These are phyloP conservation scores for Prunus mira DNA, from an alignment of 306 rosid genomes.

Conservation along the genomic window DNA sequence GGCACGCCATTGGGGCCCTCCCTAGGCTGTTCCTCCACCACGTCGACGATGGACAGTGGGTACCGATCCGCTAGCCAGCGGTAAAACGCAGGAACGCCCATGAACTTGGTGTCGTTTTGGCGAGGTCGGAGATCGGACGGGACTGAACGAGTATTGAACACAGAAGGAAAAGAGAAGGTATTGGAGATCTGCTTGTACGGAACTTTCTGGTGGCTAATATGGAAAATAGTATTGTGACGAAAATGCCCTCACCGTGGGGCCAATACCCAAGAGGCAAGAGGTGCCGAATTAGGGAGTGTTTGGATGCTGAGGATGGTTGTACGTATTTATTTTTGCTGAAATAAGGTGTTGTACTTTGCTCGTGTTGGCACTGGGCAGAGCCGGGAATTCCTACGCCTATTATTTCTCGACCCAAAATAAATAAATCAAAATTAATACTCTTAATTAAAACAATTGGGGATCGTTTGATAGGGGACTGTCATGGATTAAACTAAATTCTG, in stretches of 20 bases:
- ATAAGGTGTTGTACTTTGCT: neutral
- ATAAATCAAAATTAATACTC: too few relatives aligned
- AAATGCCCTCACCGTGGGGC: neutral
- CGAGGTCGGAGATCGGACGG: slow-evolving; percentile 16
- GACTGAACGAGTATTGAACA: neutral
- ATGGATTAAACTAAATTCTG: too few relatives aligned
- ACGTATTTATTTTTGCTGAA: neutral
- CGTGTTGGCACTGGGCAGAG: neutral
- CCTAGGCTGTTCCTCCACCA: slow-evolving; percentile 60
- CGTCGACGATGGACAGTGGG: slow-evolving; percentile 75
- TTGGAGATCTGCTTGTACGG: slow-evolving; percentile 17
- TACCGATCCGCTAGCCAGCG: slow-evolving; percentile 99
- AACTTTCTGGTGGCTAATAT: neutral
- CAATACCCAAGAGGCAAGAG: neutral
- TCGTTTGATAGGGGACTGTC: too few relatives aligned
- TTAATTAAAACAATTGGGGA: too few relatives aligned
- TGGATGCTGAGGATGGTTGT: neutral
- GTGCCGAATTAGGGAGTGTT: neutral
- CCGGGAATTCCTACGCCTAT: too few relatives aligned
- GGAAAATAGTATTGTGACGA: neutral
- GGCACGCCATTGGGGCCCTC: slow-evolving; percentile 29
- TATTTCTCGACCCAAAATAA: too few relatives aligned
- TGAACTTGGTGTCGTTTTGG: slow-evolving; percentile 40
- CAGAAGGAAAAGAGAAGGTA: neutral
- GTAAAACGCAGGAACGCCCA: slow-evolving; percentile 98